phyloP scores from a whole-genome alignment of 1,139 yeast genomes.

The Pichia inconspicua region DNA sequence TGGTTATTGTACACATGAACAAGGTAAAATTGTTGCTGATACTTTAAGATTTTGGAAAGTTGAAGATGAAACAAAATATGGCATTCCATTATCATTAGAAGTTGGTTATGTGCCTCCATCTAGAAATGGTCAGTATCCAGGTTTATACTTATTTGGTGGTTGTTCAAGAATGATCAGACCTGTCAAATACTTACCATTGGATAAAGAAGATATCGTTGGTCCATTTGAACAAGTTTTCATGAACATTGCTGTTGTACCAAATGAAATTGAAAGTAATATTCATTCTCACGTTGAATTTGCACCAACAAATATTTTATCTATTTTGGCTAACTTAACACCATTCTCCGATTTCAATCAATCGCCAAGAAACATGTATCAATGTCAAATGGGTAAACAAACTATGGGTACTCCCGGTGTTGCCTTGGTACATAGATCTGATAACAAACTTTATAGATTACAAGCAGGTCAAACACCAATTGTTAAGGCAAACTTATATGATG shows the following conservation, averaged over 20 bases:
- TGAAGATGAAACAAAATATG: slow-evolving; percentile 51
- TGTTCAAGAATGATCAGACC: slow-evolving; percentile 95
- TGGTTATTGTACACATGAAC: slow-evolving; percentile 92
- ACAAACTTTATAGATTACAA: slow-evolving; percentile 86
- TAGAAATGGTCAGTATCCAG: slow-evolving; percentile 94
- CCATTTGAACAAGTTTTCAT: slow-evolving; percentile 97
- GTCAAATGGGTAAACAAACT: slow-evolving; percentile 99
- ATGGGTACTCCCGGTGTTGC: slow-evolving; percentile 99
- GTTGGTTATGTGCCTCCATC: slow-evolving; percentile 95
- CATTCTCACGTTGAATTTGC: slow-evolving; percentile 93
- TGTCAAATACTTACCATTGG: slow-evolving; percentile 80
- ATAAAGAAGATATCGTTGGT: slow-evolving; percentile 79
- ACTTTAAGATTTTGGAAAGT: slow-evolving; percentile 92
- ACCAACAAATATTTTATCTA: slow-evolving; percentile 90
- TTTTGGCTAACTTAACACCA: slow-evolving; percentile 93
- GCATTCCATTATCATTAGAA: slow-evolving; percentile 79
- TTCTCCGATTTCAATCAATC: slow-evolving; percentile 98
- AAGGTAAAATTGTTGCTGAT: slow-evolving; percentile 80
- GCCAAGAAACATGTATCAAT: slow-evolving; percentile 99
- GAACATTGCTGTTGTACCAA: slow-evolving; percentile 92
- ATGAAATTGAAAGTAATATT: slow-evolving; percentile 71
- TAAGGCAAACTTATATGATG: slow-evolving; percentile 86
- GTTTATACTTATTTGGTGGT: slow-evolving; percentile 84
- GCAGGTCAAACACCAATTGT: slow-evolving; percentile 97
- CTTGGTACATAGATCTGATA: slow-evolving; percentile 84